phyloP scores from a whole-genome alignment of 306 rosid genomes.

The Dicorynia guianensis region DNA sequence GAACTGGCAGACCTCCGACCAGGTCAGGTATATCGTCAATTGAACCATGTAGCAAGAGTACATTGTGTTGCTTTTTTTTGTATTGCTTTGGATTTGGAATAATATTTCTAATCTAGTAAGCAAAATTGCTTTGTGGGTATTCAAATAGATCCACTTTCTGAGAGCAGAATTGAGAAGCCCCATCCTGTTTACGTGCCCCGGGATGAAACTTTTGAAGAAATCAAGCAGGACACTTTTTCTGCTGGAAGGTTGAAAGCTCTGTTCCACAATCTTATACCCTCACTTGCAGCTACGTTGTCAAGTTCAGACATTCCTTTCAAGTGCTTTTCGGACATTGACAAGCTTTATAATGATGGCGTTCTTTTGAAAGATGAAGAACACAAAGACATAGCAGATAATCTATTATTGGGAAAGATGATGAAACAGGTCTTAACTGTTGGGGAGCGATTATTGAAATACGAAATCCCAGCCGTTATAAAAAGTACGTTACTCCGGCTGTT shows the following conservation, averaged over 20 bases:
- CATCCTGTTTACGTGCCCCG: conserved; percentile 96
- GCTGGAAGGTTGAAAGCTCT: conserved; percentile 91
- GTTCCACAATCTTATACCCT: conserved; percentile 90
- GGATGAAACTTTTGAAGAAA: conserved; percentile 93
- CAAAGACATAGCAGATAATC: conserved; percentile 40
- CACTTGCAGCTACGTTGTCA: conserved; percentile 75
- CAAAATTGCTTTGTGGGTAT: conserved; percentile 30
- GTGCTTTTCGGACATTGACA: conserved; percentile 87
- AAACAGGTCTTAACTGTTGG: conserved; percentile 66
- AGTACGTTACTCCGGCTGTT: conserved; percentile 47
- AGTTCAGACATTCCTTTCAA: conserved; percentile 82
- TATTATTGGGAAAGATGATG: conserved; percentile 57
- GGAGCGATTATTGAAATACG: conserved; percentile 71
- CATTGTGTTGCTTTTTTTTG: neutral
- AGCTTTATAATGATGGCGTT: conserved; percentile 81
- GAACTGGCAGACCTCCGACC: conserved; percentile 81
- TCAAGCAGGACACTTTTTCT: conserved; percentile 81
- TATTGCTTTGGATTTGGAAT: conserved; percentile 18
- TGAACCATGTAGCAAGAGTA: neutral
- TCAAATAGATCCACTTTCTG: conserved; percentile 68
- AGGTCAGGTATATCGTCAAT: conserved; percentile 53
- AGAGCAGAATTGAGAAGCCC: conserved; percentile 93
- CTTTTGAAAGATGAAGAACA: conserved; percentile 66
- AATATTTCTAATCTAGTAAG: conserved; percentile 32
- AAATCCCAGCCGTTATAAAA: conserved; percentile 76